Percentiles rank a stretch among this genome's conserved stretches.
Evolutionary conservation across 2,329 filamentous ascomycete species (phyloP).

Genomic region (Phaeosphaeriaceae sp.): DNA sequence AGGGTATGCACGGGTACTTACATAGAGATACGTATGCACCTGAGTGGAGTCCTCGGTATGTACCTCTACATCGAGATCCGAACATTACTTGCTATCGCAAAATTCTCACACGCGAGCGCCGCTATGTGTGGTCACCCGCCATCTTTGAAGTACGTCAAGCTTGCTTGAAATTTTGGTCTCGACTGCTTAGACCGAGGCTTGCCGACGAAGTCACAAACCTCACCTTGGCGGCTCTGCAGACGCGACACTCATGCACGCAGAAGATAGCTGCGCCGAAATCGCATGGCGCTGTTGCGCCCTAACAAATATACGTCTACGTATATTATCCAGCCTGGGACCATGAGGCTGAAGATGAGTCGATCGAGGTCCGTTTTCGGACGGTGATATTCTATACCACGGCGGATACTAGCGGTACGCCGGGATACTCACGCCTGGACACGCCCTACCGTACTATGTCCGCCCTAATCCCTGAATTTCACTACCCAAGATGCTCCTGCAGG

Average conservation of each 20-base stretch:
- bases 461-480: neutral
- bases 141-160: constrained; percentile 14
- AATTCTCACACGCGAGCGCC: constrained; percentile 23
- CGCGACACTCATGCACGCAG: neutral
- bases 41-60: constrained; percentile 11
- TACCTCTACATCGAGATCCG: constrained; percentile 7
- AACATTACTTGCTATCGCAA: constrained; percentile 18
- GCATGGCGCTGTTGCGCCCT: constrained; percentile 2
- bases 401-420: constrained; percentile 34
- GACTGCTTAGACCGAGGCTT: constrained; percentile 29
- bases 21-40: constrained; percentile 17
- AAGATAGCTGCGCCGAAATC: constrained; percentile 7
- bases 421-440: constrained; percentile 32
- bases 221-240: constrained; percentile 1
- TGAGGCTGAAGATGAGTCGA: constrained; percentile 21
- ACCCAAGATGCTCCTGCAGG: constrained; percentile 2
- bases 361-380: constrained; percentile 21
- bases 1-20: constrained; percentile 30
- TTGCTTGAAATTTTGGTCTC: constrained; percentile 16
- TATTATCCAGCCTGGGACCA: neutral
- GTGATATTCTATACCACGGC: constrained; percentile 8
- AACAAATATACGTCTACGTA: neutral
- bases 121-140: constrained; percentile 27
- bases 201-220: constrained; percentile 13
- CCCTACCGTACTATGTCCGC: constrained; percentile 18